Evolutionary conservation across 225 moss, liverwort and hornwort species (phyloP).

Genomic region (Antitrichia curtipendula): DNA sequence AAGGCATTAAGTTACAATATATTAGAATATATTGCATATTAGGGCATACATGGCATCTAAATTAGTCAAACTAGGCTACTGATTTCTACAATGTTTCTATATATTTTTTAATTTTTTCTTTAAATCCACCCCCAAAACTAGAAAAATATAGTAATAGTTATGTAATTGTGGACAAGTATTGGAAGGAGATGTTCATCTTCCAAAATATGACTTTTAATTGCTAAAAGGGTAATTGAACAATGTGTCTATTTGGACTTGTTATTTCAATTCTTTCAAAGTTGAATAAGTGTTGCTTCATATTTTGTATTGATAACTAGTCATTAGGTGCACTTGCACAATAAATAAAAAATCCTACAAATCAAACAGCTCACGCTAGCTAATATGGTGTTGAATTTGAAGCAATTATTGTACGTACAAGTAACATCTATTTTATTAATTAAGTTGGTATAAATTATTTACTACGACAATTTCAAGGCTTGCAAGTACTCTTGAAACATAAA

Average conservation of each 20-base stretch:
- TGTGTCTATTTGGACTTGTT: neutral
- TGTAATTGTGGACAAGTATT: fast-evolving
- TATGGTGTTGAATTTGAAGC: neutral
- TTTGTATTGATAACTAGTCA: neutral
- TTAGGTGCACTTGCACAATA: too few species aligned
- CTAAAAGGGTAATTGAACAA: fast-evolving
- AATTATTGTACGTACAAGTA: neutral
- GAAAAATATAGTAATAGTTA: too few species aligned
- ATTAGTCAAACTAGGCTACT: neutral
- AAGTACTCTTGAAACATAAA: neutral
- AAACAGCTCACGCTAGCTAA: fast-evolving
- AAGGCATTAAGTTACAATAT: too few species aligned
- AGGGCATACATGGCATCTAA: neutral
- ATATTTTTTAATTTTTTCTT: neutral
- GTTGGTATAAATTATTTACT: neutral
- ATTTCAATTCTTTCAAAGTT: neutral
- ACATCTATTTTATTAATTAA: fast-evolving
- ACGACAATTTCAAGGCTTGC: neutral
- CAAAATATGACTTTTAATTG: neutral
- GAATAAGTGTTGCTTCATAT: fast-evolving
- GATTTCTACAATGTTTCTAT: neutral
- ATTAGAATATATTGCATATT: too few species aligned
- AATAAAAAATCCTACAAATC: neutral
- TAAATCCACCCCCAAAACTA: neutral
- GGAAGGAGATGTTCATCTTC: neutral